Evolutionary conservation across 768 basidiomycete genomes (phyloP).

Genomic region (Steccherinum ochraceum): DNA sequence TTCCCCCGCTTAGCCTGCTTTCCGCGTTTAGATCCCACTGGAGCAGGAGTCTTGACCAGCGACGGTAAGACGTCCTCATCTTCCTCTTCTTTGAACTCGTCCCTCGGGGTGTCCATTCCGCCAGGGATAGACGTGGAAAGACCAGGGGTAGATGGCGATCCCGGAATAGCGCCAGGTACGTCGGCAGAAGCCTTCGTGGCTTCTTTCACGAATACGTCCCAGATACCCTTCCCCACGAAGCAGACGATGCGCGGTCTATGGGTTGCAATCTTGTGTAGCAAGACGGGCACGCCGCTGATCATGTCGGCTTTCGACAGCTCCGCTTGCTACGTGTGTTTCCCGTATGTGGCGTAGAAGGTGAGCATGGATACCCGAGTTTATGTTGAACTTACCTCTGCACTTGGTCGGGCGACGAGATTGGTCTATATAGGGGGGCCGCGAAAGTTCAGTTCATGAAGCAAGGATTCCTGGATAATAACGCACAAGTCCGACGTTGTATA

Average conservation of each 20-base stretch:
- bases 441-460: too few relatives aligned
- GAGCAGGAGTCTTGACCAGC: constrained; percentile 8
- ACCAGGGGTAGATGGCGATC: constrained; percentile 1
- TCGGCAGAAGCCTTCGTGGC: constrained; percentile 10
- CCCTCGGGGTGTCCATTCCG: neutral
- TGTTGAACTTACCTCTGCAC: constrained; percentile 42
- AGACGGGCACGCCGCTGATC: constrained; percentile 41
- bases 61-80: neutral
- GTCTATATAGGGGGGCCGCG: constrained; percentile 60
- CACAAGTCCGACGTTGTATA: constrained; percentile 63
- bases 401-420: constrained; percentile 67
- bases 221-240: constrained; percentile 74
- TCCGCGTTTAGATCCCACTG: neutral
- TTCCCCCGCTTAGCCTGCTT: neutral
- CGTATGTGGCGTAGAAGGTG: too few relatives aligned
- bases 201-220: constrained; percentile 24
- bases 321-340: constrained; percentile 38
- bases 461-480: neutral
- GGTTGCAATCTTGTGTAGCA: constrained; percentile 53
- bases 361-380: neutral
- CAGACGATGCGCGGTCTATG: constrained; percentile 64
- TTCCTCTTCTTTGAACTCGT: neutral
- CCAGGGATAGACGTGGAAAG: neutral
- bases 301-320: constrained; percentile 52
- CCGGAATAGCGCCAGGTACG: constrained; percentile 24